Evolutionary conservation across 2,329 filamentous ascomycete species (phyloP), one percentile per base, ranked within the genome.

Genomic region (Calonectria pteridis): DNA sequence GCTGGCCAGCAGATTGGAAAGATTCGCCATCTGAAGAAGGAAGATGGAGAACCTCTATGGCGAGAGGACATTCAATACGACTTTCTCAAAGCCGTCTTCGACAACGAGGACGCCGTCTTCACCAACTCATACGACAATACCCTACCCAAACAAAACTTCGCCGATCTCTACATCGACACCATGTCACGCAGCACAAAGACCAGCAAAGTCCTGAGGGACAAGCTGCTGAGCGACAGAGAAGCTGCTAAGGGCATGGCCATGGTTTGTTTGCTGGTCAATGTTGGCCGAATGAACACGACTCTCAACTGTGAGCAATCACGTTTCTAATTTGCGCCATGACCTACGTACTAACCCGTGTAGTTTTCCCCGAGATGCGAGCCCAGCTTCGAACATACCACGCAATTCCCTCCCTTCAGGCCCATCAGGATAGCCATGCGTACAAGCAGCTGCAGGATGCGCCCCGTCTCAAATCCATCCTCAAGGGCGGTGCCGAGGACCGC

Each of bases 131-230:
- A 96, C 84, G 95, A 98, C 33, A 79, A 84, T 88, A 4, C 84
- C 87, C 9, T 83, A 80, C 63, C 82, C 71, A 93, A 93, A 81
- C 92, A 94, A 81, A 94, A 91, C 77, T 99, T 99, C 84, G 96
- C 97, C 74, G 96, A 98, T 84, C 91, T 99, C 74, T 99, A 99
- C 86, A 96, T 99, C 81, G 97, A 98, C 85, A 96, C 97, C 74
- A 98, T 99, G 96, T 95, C 97, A 4, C 92, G 95, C 84, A 99
- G 97, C 87, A 98, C 95, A 89, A 99, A 99, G 88, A 98, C 96
- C 33, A 98, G 97, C 89, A 98, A 98, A 86, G 97, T 99, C 64
- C 89, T 99, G 76, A 95, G 98, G 84, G 97, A 99, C 85, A 98
- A 99, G 88, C 89, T 99, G 77, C 90, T 98, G 81, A 97, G 93